Conservation (phyloP, 2,329 filamentous ascomycete species). For the Aspergillus candidus region DNA sequence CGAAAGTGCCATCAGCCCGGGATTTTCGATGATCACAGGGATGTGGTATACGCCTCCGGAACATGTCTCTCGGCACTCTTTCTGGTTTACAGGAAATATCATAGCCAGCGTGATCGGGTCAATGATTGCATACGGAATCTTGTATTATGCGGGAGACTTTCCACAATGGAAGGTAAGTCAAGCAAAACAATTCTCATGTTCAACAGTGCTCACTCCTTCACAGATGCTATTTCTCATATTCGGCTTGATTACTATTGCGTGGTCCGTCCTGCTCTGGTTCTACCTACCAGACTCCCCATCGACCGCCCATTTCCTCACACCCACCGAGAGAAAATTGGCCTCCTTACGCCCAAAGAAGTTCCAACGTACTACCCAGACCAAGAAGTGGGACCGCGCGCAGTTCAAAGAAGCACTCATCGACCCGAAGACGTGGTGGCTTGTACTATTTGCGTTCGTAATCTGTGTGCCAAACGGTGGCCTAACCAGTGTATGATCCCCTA, state of each 20-base stretch:
- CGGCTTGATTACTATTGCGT: slow-evolving; percentile 10
- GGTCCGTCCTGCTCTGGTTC: slow-evolving; percentile 11
- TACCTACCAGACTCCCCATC: slow-evolving; percentile 13
- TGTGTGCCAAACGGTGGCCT: slow-evolving; percentile 14
- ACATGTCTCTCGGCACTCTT: slow-evolving; percentile 19
- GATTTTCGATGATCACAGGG: slow-evolving; percentile 28
- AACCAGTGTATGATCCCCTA: slow-evolving; percentile 10
- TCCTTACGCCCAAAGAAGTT: slow-evolving; percentile 8
- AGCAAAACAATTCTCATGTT: too few species aligned
- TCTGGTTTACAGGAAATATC: slow-evolving; percentile 21
- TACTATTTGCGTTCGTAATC: slow-evolving; percentile 16
- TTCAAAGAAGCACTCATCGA: slow-evolving; percentile 28
- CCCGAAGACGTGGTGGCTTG: slow-evolving; percentile 28
- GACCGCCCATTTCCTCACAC: slow-evolving; percentile 12
- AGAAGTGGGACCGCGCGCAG: slow-evolving; percentile 15
- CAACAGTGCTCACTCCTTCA: too few species aligned
- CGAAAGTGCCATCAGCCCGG: slow-evolving; percentile 31
- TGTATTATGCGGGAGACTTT: slow-evolving; percentile 9
- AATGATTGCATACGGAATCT: slow-evolving; percentile 16
- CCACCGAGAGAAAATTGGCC: slow-evolving; percentile 6
- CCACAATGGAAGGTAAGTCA: slow-evolving; percentile 11
- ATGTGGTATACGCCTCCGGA: slow-evolving; percentile 24
- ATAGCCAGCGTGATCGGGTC: slow-evolving; percentile 18
- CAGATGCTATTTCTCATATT: slow-evolving; percentile 16
- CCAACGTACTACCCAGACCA: slow-evolving; percentile 7